phyloP scores from a whole-genome alignment of 1,284 basidiomycete genomes.

The Meripilus lineatus region DNA sequence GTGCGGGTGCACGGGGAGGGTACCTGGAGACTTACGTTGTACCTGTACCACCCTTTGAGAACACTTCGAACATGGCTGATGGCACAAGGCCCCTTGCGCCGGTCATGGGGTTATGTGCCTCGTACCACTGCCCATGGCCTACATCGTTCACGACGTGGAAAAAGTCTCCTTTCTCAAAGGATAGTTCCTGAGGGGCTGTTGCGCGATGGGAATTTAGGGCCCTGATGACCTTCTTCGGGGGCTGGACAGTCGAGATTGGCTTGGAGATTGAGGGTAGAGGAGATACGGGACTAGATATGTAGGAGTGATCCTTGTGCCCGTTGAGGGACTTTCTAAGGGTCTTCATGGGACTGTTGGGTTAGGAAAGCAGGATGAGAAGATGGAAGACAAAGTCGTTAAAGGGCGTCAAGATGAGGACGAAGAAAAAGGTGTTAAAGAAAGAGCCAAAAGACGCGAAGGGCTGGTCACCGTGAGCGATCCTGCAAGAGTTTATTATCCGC shows the following conservation, averaged over 20 bases:
- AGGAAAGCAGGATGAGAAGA: constrained; percentile 17
- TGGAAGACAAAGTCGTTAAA: constrained; percentile 31
- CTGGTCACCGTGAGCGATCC: too few species aligned
- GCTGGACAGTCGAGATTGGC: constrained; percentile 65
- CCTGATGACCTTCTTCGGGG: constrained; percentile 95
- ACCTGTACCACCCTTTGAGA: constrained; percentile 56
- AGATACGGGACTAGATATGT: constrained; percentile 60
- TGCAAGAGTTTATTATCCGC: background rate
- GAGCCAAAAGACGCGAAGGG: background rate
- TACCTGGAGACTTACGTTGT: constrained; percentile 46
- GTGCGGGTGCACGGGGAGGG: too few species aligned
- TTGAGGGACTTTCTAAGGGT: constrained; percentile 82
- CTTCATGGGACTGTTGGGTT: constrained; percentile 57
- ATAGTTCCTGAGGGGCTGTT: constrained; percentile 80
- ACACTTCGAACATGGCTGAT: constrained; percentile 81
- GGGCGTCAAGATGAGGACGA: constrained; percentile 22
- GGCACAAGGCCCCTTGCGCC: constrained; percentile 92
- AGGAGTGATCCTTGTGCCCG: constrained; percentile 53
- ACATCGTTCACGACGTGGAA: constrained; percentile 90
- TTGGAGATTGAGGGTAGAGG: constrained; percentile 63
- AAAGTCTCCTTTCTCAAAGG: constrained; percentile 94
- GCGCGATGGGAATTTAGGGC: constrained; percentile 73
- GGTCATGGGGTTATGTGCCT: constrained; percentile 88
- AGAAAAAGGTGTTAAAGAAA: constrained; percentile 7
- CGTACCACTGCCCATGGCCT: constrained; percentile 65